Base-by-base conservation (phyloP, 2,329 filamentous ascomycete genomes). In the Pseudopyrenochaeta lycopersici region DNA sequence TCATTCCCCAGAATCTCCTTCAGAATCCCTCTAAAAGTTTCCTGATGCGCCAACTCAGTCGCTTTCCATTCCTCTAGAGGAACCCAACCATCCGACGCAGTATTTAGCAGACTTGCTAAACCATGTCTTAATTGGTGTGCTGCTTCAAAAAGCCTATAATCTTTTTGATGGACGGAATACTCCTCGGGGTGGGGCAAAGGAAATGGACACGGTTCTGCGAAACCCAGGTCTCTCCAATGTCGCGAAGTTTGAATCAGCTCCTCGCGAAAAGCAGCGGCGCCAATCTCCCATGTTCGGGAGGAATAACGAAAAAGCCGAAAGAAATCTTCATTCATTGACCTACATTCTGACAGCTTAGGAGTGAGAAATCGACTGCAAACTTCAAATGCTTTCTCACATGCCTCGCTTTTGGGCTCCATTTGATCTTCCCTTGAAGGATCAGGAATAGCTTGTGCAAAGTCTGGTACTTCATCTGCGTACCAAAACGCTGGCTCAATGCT, bases 281-380 rank as follows among this genome's bases (percentile, higher is more conserved):
- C 71, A 59, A 80, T 72, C 52, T 73, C 75, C 76, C 75, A 81
- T 6, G 76, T 77, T 47, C 70, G 71, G 52, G 75, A 69, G 58
- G 70, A 75, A 62, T 78, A 80, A 27, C 64, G 68, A 54, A 80
- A 78, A 29, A 73, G 76, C 29, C 74, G 66, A 46, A 78, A 67
- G 5, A 77, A 64, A 27, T 62, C 62, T 39, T 78, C 64, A 30
- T 79, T 65, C 52, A 77, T 71, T 30, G 64, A 70, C 53, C 72
- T 70, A 17, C 74, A 61, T 4, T 41, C 44, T 15, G 63, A 53
- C 18, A 78, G 59, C 39, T 66, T 76, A 15, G 70, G 72, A 14
- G 60, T 57, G 2, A 69, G 56, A 45, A 68, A 71, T 56, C 71
- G 68, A 36, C 67, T 60, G 53, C 56, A 72, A 33, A 66, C 44